A percentile compares a stretch with the other conserved stretches of the same genome.
Conservation (phyloP, 441 rosid species). For the Macaranga tanarius region DNA sequence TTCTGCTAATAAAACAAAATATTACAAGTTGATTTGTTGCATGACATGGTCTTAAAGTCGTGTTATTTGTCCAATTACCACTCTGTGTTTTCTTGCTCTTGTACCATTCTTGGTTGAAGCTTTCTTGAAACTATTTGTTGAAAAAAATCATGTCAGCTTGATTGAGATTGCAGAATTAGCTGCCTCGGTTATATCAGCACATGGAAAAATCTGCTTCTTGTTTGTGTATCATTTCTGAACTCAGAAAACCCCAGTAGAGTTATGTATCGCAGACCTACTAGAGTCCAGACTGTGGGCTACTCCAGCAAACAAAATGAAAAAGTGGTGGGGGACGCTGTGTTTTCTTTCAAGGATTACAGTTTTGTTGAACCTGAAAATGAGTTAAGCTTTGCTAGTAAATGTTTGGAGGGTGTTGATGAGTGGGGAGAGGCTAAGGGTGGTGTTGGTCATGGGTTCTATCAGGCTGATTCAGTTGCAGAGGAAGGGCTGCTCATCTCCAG, state of each 20-base stretch:
- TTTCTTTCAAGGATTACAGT: conserved; percentile 22
- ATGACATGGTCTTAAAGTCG: neutral
- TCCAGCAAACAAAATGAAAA: neutral
- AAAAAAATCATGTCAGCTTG: neutral
- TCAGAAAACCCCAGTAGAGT: neutral
- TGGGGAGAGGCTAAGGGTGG: neutral
- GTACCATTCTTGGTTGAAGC: neutral
- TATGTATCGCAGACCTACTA: neutral
- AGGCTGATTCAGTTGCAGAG: conserved; percentile 5
- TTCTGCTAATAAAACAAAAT: neutral
- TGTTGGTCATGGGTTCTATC: conserved; percentile 23
- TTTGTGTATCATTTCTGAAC: conserved; percentile 9
- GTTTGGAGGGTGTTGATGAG: neutral
- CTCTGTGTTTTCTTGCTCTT: neutral
- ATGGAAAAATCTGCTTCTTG: neutral
- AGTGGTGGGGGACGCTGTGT: neutral
- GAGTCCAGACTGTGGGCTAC: neutral
- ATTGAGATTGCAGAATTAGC: neutral
- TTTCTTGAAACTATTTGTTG: neutral
- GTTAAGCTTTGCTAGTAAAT: conserved; percentile 3
- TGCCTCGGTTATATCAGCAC: neutral
- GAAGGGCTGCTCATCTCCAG: conserved; percentile 20
- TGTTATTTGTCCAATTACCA: neutral
- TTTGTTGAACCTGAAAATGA: conserved; percentile 26
- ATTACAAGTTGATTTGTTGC: neutral